Evolutionary conservation across 805 yeast genomes (phyloP).

Genomic region (Lachancea waltii): DNA sequence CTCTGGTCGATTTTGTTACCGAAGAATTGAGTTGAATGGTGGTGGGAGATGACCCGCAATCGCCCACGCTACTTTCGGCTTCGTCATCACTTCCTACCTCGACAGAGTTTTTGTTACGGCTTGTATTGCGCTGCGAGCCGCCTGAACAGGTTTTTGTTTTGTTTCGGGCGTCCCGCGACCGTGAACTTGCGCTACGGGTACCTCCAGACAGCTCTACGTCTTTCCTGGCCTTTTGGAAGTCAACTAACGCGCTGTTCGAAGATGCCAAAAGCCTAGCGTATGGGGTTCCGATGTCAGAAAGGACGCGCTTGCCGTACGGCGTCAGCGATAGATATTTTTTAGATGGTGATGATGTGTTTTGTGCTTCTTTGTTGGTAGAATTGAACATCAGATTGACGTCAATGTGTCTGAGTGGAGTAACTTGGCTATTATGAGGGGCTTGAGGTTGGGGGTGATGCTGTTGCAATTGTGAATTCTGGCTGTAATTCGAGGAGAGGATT

Average conservation of each 20-base stretch:
- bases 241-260: slow-evolving; percentile 30
- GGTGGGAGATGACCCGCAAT: slow-evolving; percentile 33
- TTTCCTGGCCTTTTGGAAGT: slow-evolving; percentile 30
- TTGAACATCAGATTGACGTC: slow-evolving; percentile 32
- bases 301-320: slow-evolving; percentile 29
- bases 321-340: slow-evolving; percentile 27
- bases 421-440: background rate
- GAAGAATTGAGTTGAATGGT: slow-evolving; percentile 33
- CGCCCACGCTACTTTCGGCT: slow-evolving; percentile 11
- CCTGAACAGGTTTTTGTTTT: background rate
- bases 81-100: slow-evolving; percentile 13
- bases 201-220: slow-evolving; percentile 9
- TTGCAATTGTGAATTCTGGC: slow-evolving; percentile 1
- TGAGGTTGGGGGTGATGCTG: background rate
- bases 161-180: background rate
- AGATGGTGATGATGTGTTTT: slow-evolving; percentile 21
- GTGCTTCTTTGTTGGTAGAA: slow-evolving; percentile 15
- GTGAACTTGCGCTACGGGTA: background rate
- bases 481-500: background rate
- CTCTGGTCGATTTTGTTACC: slow-evolving; percentile 26
- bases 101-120: background rate
- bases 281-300: slow-evolving; percentile 31
- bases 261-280: slow-evolving; percentile 21
- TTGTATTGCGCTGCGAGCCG: background rate
- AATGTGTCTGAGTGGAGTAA: slow-evolving; percentile 28